Evolutionary conservation across 2,329 filamentous ascomycete species (phyloP), one percentile per base, ranked within the genome.

Genomic region (Clonostachys rhizophaga): DNA sequence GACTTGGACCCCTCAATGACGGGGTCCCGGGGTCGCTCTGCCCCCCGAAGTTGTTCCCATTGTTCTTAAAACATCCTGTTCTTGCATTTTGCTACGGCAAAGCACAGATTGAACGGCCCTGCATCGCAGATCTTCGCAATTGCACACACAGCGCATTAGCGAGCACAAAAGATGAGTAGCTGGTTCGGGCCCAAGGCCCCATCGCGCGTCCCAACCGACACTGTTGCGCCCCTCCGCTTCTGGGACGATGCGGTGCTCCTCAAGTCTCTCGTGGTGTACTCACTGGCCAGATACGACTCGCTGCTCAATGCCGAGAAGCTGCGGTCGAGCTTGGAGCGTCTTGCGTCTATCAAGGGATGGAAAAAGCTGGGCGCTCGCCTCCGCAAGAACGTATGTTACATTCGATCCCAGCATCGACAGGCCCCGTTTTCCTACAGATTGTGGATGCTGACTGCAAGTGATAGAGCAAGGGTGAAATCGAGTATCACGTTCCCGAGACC

Each of bases 401-500:
- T 30, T 30, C 24, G 24, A 30, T 30, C 24, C 24, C 24, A 30
- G 24, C 24, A 30, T 30, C 24, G 24, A 30, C 24, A 30, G 24
- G 24, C 24, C 24, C 8, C 36, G 17, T 36, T 11, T 13, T 24
- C n/a, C 12, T 16, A 36, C n/a, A 18, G 37, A 33, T 40, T 34
- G 34, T 16, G 30, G 12, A 12, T 16, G 17, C n/a, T 13, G 33
- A 34, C 13, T 36, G 34, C 5, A n/a, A 24, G 33, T 13, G 10
- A 54, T 41, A 59, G 56, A 45, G 47, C 13, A 46, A 52, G 24
- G 57, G 53, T 17, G 57, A 57, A 43, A 58, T 73, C 4, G 69
- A 72, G 50, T 67, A 70, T 45, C 70, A 72, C 44, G 58, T 73
- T 35, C 70, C 70, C 1, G 51, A 50, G 10, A 30, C 52, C 6